Conservation (phyloP, 2,329 filamentous ascomycete species). For the Colletotrichum zoysiae region DNA sequence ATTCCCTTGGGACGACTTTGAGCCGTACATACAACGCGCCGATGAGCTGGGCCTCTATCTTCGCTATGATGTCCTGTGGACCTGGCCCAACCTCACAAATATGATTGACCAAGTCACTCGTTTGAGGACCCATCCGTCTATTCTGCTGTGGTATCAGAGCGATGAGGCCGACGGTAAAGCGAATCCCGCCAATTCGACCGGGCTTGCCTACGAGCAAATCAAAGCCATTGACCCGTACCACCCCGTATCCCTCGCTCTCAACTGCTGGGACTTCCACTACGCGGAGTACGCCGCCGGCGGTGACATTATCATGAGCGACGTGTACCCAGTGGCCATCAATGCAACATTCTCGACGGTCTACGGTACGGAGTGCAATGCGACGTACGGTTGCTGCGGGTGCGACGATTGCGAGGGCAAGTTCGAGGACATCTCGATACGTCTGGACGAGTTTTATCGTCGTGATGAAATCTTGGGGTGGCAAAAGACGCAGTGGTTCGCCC, state of each 20-base stretch:
- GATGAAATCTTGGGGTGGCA: conserved; percentile 59
- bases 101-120: conserved; percentile 36
- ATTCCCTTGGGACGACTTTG: conserved; percentile 37
- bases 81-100: conserved; percentile 30
- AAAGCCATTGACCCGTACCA: conserved; percentile 70
- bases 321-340: conserved; percentile 71
- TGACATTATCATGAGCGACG: conserved; percentile 71
- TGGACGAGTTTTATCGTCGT: conserved; percentile 55
- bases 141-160: conserved; percentile 40
- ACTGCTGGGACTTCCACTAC: conserved; percentile 74
- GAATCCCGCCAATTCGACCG: conserved; percentile 62
- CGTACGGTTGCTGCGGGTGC: conserved; percentile 73
- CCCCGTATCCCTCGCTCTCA: conserved; percentile 69
- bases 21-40: conserved; percentile 48
- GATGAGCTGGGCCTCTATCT: conserved; percentile 52
- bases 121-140: conserved; percentile 30
- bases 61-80: conserved; percentile 39
- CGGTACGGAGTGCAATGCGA: conserved; percentile 68
- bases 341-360: conserved; percentile 64
- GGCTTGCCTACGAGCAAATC: conserved; percentile 58
- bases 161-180: conserved; percentile 39
- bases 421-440: conserved; percentile 60
- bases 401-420: conserved; percentile 69
- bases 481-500: conserved; percentile 58
- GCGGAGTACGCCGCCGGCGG: conserved; percentile 64